phyloP scores from a whole-genome alignment of 2,329 filamentous ascomycete species.

The Rutstroemia sp. region DNA sequence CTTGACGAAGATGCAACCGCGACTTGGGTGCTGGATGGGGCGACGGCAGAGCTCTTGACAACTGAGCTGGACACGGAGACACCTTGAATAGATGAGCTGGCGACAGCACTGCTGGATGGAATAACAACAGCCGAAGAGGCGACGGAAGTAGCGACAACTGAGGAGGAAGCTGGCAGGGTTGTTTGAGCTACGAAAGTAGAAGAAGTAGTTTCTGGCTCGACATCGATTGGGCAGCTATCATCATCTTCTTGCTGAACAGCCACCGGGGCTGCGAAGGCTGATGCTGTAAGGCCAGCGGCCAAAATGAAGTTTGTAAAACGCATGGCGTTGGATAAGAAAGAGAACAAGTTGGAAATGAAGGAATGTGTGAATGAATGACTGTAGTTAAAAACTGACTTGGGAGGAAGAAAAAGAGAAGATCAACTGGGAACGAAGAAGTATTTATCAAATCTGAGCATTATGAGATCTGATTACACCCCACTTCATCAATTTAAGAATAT shows the following conservation, averaged over 20 bases:
- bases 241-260: not conserved
- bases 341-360: not conserved
- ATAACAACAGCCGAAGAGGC: not conserved
- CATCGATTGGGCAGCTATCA: slow-evolving; percentile 4
- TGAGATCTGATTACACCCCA: not conserved
- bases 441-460: not conserved
- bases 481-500: not conserved
- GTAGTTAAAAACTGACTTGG: not conserved
- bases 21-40: not conserved
- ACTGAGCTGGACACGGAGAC: not conserved
- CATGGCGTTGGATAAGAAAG: slow-evolving; percentile 3
- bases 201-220: slow-evolving; percentile 1
- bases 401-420: not conserved
- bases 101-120: not conserved
- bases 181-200: not conserved
- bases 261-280: slow-evolving; percentile 9
- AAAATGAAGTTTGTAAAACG: slow-evolving; percentile 6
- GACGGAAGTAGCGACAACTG: not conserved
- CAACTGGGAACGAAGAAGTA: not conserved
- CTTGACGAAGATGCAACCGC: not conserved
- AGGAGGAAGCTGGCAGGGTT: not conserved
- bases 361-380: not conserved
- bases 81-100: not conserved
- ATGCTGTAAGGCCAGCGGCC: slow-evolving; percentile 8
- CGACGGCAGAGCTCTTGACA: not conserved